phyloP scores from a whole-genome alignment of 2,329 filamentous ascomycete genomes.

The Claviceps maximensis region DNA sequence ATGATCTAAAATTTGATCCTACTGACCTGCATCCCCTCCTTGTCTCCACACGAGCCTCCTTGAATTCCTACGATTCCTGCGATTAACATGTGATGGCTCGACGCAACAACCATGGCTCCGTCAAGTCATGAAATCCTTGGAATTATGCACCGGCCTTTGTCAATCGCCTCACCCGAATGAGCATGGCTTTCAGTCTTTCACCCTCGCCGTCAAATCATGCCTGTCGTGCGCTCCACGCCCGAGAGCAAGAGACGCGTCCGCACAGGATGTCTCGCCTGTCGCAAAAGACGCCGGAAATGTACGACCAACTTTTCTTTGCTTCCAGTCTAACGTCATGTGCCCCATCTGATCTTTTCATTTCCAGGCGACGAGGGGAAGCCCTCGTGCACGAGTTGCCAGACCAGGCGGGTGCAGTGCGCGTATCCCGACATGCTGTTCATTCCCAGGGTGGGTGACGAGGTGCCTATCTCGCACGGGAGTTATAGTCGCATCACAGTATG shows the following conservation, averaged over 20 bases:
- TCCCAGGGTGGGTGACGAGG: background rate
- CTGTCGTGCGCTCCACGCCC: slow-evolving; percentile 7
- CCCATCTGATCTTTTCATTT: background rate
- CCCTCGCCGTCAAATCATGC: background rate
- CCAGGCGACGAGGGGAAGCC: slow-evolving; percentile 11
- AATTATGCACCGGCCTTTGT: too few relatives aligned
- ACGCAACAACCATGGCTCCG: too few relatives aligned
- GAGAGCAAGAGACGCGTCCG: slow-evolving; percentile 10
- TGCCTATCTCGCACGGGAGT: background rate
- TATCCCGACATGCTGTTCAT: slow-evolving; percentile 8
- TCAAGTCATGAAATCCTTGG: too few relatives aligned
- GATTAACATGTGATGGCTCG: too few relatives aligned
- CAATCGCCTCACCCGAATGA: too few relatives aligned
- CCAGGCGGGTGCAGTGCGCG: slow-evolving; percentile 6
- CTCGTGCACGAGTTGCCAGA: slow-evolving; percentile 8
- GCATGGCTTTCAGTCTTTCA: too few relatives aligned
- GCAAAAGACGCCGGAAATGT: slow-evolving; percentile 11
- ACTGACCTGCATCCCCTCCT: too few relatives aligned
- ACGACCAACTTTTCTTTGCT: background rate
- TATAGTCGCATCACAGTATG: slow-evolving; percentile 8
- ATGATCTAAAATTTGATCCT: too few relatives aligned
- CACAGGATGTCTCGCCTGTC: slow-evolving; percentile 11
- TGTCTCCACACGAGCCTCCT: too few relatives aligned
- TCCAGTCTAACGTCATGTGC: background rate
- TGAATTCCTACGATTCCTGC: too few relatives aligned